phyloP scores from a whole-genome alignment of 441 rosid genomes.

The Erodium trifolium region DNA sequence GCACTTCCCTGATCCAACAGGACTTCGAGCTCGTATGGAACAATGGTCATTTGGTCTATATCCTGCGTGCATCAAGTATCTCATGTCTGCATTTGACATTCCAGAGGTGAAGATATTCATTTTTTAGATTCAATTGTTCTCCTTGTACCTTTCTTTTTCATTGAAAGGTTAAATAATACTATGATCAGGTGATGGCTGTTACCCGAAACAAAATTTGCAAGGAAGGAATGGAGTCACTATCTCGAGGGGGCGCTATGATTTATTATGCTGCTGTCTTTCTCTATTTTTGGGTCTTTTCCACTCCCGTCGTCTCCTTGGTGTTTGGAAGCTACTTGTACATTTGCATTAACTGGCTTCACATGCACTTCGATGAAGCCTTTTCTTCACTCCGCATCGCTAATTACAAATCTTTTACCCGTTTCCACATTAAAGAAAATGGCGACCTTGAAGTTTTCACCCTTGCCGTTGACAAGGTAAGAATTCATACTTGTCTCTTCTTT shows the following conservation, averaged over 20 bases:
- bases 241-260: slow-evolving; percentile 78
- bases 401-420: slow-evolving; percentile 89
- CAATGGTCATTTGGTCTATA: slow-evolving; percentile 98
- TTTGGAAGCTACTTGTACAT: slow-evolving; percentile 95
- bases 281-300: slow-evolving; percentile 96
- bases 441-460: slow-evolving; percentile 93
- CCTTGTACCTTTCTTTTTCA: neutral
- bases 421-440: slow-evolving; percentile 59
- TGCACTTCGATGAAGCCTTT: slow-evolving; percentile 98
- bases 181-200: slow-evolving; percentile 87
- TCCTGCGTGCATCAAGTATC: slow-evolving; percentile 98
- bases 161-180: slow-evolving; percentile 13
- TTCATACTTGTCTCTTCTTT: slow-evolving; percentile 3
- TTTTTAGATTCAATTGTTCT: slow-evolving; percentile 7
- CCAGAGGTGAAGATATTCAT: slow-evolving; percentile 64
- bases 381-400: slow-evolving; percentile 97
- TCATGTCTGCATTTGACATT: slow-evolving; percentile 96
- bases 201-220: slow-evolving; percentile 82
- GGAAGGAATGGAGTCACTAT: slow-evolving; percentile 63
- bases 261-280: slow-evolving; percentile 94
- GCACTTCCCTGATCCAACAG: slow-evolving; percentile 99
- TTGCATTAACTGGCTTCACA: slow-evolving; percentile 93
- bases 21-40: slow-evolving; percentile 88
- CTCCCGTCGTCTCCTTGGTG: slow-evolving; percentile 87
- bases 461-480: slow-evolving; percentile 83